Base-by-base conservation (phyloP, 495 filamentous ascomycete genomes). In the Cercophora scortea region DNA sequence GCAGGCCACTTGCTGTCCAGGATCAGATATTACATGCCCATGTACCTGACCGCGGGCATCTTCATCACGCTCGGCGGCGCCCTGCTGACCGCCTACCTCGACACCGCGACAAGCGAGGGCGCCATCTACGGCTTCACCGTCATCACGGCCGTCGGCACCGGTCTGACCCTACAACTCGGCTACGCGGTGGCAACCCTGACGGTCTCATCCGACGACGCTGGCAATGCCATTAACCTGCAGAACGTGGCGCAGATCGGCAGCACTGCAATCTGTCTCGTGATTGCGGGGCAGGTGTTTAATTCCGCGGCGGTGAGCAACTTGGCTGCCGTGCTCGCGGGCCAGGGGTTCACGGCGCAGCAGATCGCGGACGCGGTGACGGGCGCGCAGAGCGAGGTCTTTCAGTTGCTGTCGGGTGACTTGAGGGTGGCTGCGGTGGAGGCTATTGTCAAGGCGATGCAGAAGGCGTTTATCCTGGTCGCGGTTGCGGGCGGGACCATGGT, bases 241-340 rank as follows among this genome's bases (percentile, higher is more conserved):
- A 75, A 72, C 8, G 58, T 73, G 16, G 74, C 71, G 2, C 83
- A 86, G 61, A 67, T 82, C 8, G 59, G 66, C 2, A 78, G 78
- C 34, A 66, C 74, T 5, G 72, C 75, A 2, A 70, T 86, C 34
- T 64, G 75, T 0, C 69, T 86, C 4, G 75, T 77, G 0, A 79
- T 86, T 17, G 78, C 79, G 8, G 79, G 79, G 8, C 63, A 72
- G 6, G 69, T 84, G 3, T 84, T 80, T 62, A 62, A 82, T 42
- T 80, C 79, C 47, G 61, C 63, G 12, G 63, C 64, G 2, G 48
- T 65, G 18, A 57, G 54, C 8, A 63, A 63, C 17, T 62, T 78
- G 16, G 11, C 51, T 1, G 52, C 19, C 0, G 58, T 72, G 25
- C 57, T 82, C 6, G 73, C 77, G 0, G 56, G 69, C 6, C 45